Evolutionary conservation across 768 basidiomycete species (phyloP).

Genomic region (Porpolomopsis calyptriformis): DNA sequence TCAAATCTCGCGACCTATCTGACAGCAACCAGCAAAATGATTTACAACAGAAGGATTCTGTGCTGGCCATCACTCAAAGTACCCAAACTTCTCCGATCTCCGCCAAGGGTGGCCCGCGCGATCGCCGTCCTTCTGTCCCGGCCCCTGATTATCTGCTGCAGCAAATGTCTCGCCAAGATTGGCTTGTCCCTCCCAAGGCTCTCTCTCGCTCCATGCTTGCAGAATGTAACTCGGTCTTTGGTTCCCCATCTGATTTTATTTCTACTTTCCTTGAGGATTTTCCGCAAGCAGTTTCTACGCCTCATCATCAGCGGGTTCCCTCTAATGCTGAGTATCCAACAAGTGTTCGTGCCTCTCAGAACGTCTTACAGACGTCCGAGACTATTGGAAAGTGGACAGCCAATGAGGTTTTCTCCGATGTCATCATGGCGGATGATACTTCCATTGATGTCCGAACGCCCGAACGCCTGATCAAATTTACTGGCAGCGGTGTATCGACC

Average conservation of each 20-base stretch:
- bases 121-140: constrained; percentile 7
- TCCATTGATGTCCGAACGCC: not conserved
- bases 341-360: not conserved
- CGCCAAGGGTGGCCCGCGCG: not conserved
- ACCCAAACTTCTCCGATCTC: not conserved
- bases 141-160: constrained; percentile 1
- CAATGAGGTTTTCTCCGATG: not conserved
- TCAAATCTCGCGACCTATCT: constrained; percentile 2
- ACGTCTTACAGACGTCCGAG: not conserved
- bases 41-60: not conserved
- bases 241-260: not conserved
- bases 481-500: not conserved
- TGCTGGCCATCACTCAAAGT: not conserved
- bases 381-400: not conserved
- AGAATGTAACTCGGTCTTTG: not conserved
- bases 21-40: not conserved
- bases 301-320: not conserved
- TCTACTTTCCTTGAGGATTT: not conserved
- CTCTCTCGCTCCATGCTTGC: constrained; percentile 1
- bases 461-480: not conserved
- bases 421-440: constrained; percentile 1
- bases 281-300: constrained; percentile 2
- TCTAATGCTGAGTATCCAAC: not conserved
- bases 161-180: constrained; percentile 2
- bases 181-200: constrained; percentile 6